A percentile compares a stretch with the other conserved stretches of the same genome.
Evolutionary conservation across 495 filamentous ascomycete species (phyloP).

Genomic region (Cetradonia linearis): DNA sequence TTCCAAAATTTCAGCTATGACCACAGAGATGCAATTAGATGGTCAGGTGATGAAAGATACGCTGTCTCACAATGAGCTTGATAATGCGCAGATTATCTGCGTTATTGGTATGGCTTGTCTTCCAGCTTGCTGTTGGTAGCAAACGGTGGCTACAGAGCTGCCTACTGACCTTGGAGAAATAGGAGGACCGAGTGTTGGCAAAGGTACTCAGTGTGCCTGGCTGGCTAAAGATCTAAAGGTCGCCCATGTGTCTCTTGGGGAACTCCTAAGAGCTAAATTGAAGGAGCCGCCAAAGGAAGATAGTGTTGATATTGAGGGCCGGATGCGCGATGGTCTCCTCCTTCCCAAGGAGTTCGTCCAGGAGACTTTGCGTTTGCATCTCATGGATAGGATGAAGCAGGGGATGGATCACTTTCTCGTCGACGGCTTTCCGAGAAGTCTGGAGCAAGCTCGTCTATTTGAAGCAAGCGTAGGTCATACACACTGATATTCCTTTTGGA

Average conservation of each 20-base stretch:
- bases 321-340: conserved; percentile 24
- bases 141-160: background rate
- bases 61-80: background rate
- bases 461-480: conserved; percentile 24
- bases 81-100: conserved; percentile 12
- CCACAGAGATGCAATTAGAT: background rate
- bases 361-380: conserved; percentile 1
- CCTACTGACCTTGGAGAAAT: conserved; percentile 20
- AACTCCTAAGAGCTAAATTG: conserved; percentile 28
- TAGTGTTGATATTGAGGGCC: conserved; percentile 15
- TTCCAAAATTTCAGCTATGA: conserved; percentile 6
- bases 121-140: background rate
- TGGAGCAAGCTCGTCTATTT: conserved; percentile 28
- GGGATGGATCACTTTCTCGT: conserved; percentile 23
- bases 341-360: conserved; percentile 25
- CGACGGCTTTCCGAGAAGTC: conserved; percentile 34
- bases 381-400: conserved; percentile 22
- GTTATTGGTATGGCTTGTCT: conserved; percentile 10
- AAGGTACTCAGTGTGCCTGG: conserved; percentile 32
- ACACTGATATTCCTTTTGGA: no score
- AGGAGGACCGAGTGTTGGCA: conserved; percentile 33
- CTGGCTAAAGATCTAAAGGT: conserved; percentile 10
- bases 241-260: conserved; percentile 30
- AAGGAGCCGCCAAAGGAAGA: background rate
- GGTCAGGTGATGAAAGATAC: background rate